Base-by-base conservation (phyloP, 2,329 filamentous ascomycete species). In the Arthrobotrys pseudoclavata region DNA sequence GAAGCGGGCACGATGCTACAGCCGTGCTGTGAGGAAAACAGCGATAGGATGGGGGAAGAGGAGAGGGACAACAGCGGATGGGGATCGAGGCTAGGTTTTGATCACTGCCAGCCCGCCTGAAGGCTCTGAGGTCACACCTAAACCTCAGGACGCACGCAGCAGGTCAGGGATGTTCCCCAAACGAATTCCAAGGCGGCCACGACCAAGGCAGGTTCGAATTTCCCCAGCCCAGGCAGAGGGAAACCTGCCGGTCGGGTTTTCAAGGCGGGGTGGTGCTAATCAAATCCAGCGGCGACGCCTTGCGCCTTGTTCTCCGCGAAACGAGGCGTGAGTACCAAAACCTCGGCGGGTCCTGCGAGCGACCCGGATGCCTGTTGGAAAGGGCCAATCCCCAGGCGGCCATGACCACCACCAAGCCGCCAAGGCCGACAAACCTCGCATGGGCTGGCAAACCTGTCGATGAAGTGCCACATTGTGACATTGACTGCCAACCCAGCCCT, bases 371-470 rank as follows among this genome's bases (percentile, higher is more conserved):
- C 71, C 66, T 69, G 66, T 29, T n/a, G 7, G 15, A n/a, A 48
- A 15, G 18, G 26, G 31, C 72, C 72, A 76, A 76, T 76, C 48
- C 50, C n/a, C 29, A 29, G 31, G 13, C 66, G 18, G 15, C 37
- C n/a, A 61, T 10, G 52, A 9, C 48, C 66, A 63, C 57, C 72
- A 69, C 60, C 72, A 76, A 69, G 66, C 18, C 53, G 72, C 72
- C 72, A 69, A 76, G 72, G 3, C 24, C 31, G 72, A 66, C 72
- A 76, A 76, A 76, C 71, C 72, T 76, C 72, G 60, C 72, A 76
- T 76, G 4, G 29, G 60, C 61, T 45, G 40, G 57, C 72, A 76
- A 70, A 70, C 72, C 4, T 50, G 72, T 68, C 48, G 29, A 47
- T 62, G 40, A 37, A 31, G 61, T 42, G 50, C 50, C 50, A 42